phyloP scores from a whole-genome alignment of 2,329 filamentous ascomycete species.

The Anthostomella pinea region DNA sequence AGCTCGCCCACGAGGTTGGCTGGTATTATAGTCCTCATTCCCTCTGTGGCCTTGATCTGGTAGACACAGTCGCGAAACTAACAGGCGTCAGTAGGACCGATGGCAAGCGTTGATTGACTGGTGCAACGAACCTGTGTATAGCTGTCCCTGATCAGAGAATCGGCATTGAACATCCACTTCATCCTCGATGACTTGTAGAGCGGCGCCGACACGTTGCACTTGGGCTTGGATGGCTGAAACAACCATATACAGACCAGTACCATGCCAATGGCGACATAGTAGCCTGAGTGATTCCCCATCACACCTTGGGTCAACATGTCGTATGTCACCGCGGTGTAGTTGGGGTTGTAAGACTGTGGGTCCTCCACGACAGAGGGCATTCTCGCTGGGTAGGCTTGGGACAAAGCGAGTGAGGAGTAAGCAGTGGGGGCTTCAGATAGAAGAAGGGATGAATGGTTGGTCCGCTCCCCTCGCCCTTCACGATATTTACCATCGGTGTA shows the following conservation, averaged over 20 bases:
- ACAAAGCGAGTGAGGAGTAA: constrained; percentile 1
- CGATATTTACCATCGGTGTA: constrained; percentile 17
- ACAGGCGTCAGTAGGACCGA: constrained; percentile 5
- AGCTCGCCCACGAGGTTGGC: constrained; percentile 43
- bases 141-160: constrained; percentile 46
- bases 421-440: constrained; percentile 10
- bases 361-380: constrained; percentile 23
- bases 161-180: constrained; percentile 51
- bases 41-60: constrained; percentile 51
- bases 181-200: constrained; percentile 47
- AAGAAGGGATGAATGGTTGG: constrained; percentile 4
- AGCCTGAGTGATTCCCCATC: constrained; percentile 33
- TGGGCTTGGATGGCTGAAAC: constrained; percentile 33
- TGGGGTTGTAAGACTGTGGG: constrained; percentile 16
- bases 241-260: constrained; percentile 38
- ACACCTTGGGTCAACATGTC: constrained; percentile 27
- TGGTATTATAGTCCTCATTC: constrained; percentile 46
- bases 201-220: constrained; percentile 36
- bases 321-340: constrained; percentile 18
- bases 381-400: constrained; percentile 1
- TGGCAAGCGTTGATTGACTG: background rate
- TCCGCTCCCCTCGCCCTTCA: constrained; percentile 7
- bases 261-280: constrained; percentile 39
- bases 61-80: constrained; percentile 50
- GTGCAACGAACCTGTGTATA: constrained; percentile 50